Conservation (phyloP, 139 green algal species). For the Chlamydomonas incerta region DNA sequence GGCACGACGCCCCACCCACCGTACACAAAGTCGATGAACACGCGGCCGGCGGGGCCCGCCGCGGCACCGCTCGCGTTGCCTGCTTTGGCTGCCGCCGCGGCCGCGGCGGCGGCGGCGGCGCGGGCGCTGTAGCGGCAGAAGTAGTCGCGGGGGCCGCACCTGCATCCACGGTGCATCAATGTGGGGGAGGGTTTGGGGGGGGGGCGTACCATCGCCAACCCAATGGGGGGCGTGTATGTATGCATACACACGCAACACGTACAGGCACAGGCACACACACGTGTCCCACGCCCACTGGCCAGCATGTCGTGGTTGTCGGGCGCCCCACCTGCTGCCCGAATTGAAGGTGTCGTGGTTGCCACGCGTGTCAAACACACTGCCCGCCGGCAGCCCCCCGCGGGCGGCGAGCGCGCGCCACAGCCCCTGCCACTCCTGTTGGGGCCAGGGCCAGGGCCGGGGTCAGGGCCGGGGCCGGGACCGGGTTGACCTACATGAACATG, state of each 20-base stretch:
- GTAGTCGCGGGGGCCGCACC: conserved; percentile 14
- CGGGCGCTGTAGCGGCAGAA: conserved; percentile 30
- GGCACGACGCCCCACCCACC: too few relatives aligned
- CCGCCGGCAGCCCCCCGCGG: neutral
- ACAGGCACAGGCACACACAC: too few relatives aligned
- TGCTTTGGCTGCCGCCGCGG: neutral
- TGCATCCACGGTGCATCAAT: neutral
- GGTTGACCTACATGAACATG: too few relatives aligned
- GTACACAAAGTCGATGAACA: conserved; percentile 5
- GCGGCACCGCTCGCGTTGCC: neutral
- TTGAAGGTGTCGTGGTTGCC: conserved; percentile 44
- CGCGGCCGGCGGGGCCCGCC: neutral
- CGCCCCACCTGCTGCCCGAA: conserved; percentile 27
- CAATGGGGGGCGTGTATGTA: too few relatives aligned
- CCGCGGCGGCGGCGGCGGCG: neutral
- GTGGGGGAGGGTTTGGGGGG: too few relatives aligned
- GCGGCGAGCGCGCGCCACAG: neutral
- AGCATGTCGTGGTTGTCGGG: too few relatives aligned
- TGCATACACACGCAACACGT: too few relatives aligned
- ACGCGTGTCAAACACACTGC: conserved; percentile 6
- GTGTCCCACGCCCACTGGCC: too few relatives aligned
- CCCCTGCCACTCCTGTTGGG: too few relatives aligned
- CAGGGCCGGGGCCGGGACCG: too few relatives aligned
- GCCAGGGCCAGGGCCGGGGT: too few relatives aligned
- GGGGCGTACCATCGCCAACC: too few relatives aligned